Conservation (phyloP, 345 rosid species). For the Erodium maritimum region DNA sequence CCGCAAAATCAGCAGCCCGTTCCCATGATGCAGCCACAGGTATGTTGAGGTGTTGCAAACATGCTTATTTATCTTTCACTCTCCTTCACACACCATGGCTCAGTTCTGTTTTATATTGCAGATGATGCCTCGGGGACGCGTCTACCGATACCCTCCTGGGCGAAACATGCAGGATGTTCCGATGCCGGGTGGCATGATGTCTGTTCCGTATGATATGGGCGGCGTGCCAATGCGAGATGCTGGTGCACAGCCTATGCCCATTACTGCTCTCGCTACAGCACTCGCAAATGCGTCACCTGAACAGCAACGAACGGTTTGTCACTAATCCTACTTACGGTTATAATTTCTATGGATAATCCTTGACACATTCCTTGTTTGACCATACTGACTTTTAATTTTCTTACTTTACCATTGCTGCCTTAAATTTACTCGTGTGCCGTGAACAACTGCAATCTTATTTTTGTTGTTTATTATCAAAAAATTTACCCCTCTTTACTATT, state of each 20-base stretch:
- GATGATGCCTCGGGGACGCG: constrained; percentile 73
- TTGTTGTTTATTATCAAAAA: too few relatives aligned
- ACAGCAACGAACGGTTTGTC: constrained; percentile 56
- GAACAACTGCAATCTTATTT: too few relatives aligned
- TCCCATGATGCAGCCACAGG: constrained; percentile 58
- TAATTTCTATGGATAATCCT: not conserved
- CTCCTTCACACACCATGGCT: too few relatives aligned
- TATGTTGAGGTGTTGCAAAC: not conserved
- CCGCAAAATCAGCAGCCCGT: constrained; percentile 55
- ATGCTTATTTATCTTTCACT: too few relatives aligned
- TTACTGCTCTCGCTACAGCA: constrained; percentile 50
- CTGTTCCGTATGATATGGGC: constrained; percentile 51
- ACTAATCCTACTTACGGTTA: too few relatives aligned
- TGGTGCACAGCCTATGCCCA: constrained; percentile 36
- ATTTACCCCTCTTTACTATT: too few relatives aligned
- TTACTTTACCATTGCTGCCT: too few relatives aligned
- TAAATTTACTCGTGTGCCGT: too few relatives aligned
- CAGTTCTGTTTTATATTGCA: not conserved
- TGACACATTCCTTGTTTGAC: too few relatives aligned
- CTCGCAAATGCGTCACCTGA: constrained; percentile 63
- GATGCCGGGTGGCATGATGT: constrained; percentile 43
- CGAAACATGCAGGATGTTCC: constrained; percentile 48
- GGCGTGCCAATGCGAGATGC: constrained; percentile 46
- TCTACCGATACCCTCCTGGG: constrained; percentile 52
- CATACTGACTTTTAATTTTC: too few relatives aligned